A percentile compares a stretch with the other conserved stretches of the same genome.
phyloP scores from a whole-genome alignment of 192 early-diverging fungal genomes.

The Phlyctochytrium arcticum region DNA sequence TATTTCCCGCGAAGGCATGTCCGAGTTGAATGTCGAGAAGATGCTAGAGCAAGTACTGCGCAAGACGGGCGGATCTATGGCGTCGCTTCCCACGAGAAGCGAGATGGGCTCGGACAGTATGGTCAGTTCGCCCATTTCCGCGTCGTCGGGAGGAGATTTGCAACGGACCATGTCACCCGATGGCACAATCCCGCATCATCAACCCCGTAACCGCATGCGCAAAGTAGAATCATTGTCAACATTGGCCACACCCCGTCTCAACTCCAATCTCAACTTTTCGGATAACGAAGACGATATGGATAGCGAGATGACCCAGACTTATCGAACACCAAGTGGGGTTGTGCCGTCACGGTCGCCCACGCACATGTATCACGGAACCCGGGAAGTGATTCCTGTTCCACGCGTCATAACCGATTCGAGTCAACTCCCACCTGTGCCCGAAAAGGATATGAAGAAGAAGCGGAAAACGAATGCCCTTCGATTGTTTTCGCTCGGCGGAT shows the following conservation, averaged over 20 bases:
- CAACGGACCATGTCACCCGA: too few relatives aligned
- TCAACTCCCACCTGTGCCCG: neutral
- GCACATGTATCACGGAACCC: neutral
- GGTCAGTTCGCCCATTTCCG: neutral
- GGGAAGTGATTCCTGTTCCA: neutral
- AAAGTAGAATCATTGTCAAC: neutral
- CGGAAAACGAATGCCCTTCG: neutral
- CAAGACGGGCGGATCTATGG: neutral
- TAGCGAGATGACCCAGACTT: too few relatives aligned
- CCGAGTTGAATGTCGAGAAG: too few relatives aligned
- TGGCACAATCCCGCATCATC: too few relatives aligned
- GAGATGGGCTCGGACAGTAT: neutral
- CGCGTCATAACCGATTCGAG: neutral
- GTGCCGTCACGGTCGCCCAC: too few relatives aligned
- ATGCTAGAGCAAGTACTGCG: too few relatives aligned
- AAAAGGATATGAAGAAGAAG: constrained; percentile 11
- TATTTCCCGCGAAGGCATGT: neutral
- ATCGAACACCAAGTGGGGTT: too few relatives aligned
- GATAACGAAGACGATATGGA: neutral
- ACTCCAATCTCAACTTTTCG: neutral
- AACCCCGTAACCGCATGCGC: too few relatives aligned
- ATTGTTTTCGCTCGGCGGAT: neutral
- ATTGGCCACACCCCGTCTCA: neutral
- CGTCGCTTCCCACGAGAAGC: neutral
- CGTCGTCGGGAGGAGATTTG: too few relatives aligned